phyloP scores from a whole-genome alignment of 2,329 filamentous ascomycete genomes.

The Claviceps paspali region DNA sequence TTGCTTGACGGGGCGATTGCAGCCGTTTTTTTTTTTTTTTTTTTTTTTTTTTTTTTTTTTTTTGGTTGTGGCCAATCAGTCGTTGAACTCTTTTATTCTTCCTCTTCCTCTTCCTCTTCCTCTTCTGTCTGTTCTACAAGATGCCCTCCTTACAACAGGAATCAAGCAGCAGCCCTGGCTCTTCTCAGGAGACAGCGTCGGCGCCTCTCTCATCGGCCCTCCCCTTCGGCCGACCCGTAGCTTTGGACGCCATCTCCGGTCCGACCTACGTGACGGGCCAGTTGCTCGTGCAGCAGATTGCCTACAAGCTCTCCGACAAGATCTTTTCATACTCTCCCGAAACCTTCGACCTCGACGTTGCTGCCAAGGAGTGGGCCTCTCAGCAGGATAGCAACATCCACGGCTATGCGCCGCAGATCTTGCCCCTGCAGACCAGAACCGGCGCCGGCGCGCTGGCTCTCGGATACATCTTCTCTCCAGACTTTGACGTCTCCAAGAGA shows the following conservation, averaged over 20 bases:
- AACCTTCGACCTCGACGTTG: slow-evolving; percentile 78
- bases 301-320: slow-evolving; percentile 90
- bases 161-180: slow-evolving; percentile 18
- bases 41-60: no score
- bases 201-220: slow-evolving; percentile 34
- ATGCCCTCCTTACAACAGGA: slow-evolving; percentile 24
- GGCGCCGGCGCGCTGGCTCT: slow-evolving; percentile 85
- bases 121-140: no score
- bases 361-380: slow-evolving; percentile 62
- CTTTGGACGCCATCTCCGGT: slow-evolving; percentile 53
- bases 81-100: no score
- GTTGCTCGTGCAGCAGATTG: slow-evolving; percentile 86
- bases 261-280: slow-evolving; percentile 90
- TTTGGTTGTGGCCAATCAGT: no score
- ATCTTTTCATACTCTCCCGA: slow-evolving; percentile 94
- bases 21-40: no score
- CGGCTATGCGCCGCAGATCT: slow-evolving; percentile 63
- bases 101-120: no score
- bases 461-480: slow-evolving; percentile 94
- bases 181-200: slow-evolving; percentile 15
- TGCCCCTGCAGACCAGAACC: slow-evolving; percentile 70
- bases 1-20: no score
- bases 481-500: slow-evolving; percentile 84
- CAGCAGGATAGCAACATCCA: slow-evolving; percentile 62
- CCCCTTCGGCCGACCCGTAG: slow-evolving; percentile 40